Evolutionary conservation across 179 eudicot species (phyloP), one percentile per base, ranked within the genome.

Genomic region (Camellia oleifera): DNA sequence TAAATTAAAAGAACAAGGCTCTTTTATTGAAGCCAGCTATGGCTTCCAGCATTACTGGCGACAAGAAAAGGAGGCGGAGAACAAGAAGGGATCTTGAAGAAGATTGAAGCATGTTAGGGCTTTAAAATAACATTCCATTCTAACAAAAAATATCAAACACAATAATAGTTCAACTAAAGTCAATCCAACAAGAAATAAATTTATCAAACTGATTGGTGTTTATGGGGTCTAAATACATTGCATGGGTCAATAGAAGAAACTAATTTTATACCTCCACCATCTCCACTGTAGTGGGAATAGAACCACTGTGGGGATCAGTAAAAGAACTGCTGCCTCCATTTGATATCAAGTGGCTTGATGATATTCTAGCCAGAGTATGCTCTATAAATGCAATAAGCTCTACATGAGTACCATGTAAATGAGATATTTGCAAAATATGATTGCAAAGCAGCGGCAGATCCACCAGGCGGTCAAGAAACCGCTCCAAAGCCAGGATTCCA

Each of bases 401-500:
- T 5, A 89, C 84, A 82, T 89, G 88, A 81, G 94, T 75, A 78
- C 86, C 88, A 81, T 96, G 97, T 62, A 94, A 88, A 83, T 94
- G 97, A 78, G 98, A 91, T 84, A 94, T 93, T 86, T 94, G 98
- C 76, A 94, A 83, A 75, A 94, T 90, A 88, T 94, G 94, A 76
- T 94, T 91, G 86, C 98, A 94, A 78, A 88, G 93, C 80, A 90
- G 97, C 58, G 98, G 97, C 94, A 95, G 91, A 84, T 94, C 98
- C 58, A 85, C 85, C 86, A 94, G 81, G 64, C 97, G 96, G 52
- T 85, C 91, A 72, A 89, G 81, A 84, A 93, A 94, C 81, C 91
- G 95, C 72, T 94, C 94, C 84, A 94, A 68, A 53, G 98, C 98
- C 81, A 76, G 86, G 60, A 89, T 87, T 77, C 98, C 97, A 87